Base-by-base conservation (phyloP, 116 monocot species). In the Posidonia oceanica region DNA sequence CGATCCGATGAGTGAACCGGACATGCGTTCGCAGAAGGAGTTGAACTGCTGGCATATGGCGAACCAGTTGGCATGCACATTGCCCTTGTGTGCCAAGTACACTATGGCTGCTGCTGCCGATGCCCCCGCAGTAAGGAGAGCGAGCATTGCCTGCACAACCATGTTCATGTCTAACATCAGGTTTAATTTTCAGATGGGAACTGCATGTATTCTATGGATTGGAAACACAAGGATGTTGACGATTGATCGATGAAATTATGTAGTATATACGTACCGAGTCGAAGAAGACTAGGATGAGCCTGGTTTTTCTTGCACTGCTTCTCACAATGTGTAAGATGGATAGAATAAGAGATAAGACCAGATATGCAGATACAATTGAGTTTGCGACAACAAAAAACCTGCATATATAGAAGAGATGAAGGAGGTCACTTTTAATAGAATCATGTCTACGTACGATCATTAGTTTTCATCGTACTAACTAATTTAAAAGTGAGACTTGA, bases 11-110 rank as follows among this genome's bases (percentile, higher is more conserved):
- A 74, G 66, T 3, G 74, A 74, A 7, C 74, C 66, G 8, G 66
- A 66, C 8, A 66, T 57, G 7, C 74, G 39, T 36, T 66, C 56
- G 36, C 74, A 74, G 75, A 91, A 91, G 12, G 70, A 76, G 3
- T 83, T 38, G 67, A 91, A 91, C 48, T 79, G 80, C 64, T 75
- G 58, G 78, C 91, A 91, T 63, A 91, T 80, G 15, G 85, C 72
- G 14, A 85, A 29, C 91, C 91, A 91, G 55, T 85, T 85, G 14
- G 87, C 85, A 52, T 63, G 71, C 2, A 63, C 52, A 36, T 81
- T 76, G 11, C 91, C 91, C 0, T 74, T 79, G 80, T 87, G 91
- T 1, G 91, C 91, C 61, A 85, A 64, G 64, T 91, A 79, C n/a
- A 91, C 81, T 57, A 91, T 85, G 0, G 91, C 80, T 17, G 87